Evolutionary conservation across 2,329 filamentous ascomycete species (phyloP).

Genomic region (Cladobotryum protrusum): DNA sequence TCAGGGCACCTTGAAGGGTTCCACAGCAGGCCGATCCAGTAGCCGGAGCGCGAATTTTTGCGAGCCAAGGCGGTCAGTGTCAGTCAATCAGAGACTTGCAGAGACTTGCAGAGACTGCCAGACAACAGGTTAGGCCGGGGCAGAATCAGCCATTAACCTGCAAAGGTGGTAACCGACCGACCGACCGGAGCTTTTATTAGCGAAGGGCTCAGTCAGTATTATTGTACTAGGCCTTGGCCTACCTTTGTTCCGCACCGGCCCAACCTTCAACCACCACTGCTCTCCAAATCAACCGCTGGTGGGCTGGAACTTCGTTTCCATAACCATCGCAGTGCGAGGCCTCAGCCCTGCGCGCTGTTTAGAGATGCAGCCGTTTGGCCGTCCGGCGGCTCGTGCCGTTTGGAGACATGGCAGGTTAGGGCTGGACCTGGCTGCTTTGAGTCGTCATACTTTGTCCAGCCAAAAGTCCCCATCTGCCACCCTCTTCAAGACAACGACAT

Average conservation of each 20-base stretch:
- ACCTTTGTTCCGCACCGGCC: no score
- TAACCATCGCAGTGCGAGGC: no score
- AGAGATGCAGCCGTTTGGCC: conserved; percentile 31
- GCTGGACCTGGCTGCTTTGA: conserved; percentile 12
- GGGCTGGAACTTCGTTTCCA: no score
- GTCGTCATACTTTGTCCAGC: conserved; percentile 4
- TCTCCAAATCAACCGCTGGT: no score
- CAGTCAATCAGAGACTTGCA: conserved; percentile 3
- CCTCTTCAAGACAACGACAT: conserved; percentile 5
- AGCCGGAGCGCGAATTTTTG: conserved; percentile 11
- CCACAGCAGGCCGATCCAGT: neutral
- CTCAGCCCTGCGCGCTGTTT: conserved; percentile 4
- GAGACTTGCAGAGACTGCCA: no score
- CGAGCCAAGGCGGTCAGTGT: conserved; percentile 12
- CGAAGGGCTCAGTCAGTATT: no score
- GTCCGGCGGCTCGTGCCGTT: conserved; percentile 25
- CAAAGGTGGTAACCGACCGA: no score
- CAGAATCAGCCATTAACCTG: neutral
- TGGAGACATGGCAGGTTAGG: conserved; percentile 24
- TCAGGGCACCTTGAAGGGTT: conserved; percentile 2
- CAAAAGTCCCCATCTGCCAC: neutral
- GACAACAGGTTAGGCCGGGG: conserved; percentile 1
- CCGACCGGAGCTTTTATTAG: no score
- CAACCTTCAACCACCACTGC: no score
- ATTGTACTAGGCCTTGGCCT: no score